These are phyloP conservation scores for Trametes polyzona DNA, from an alignment of 1,284 basidiomycete genomes.

Conservation along the genomic window DNA sequence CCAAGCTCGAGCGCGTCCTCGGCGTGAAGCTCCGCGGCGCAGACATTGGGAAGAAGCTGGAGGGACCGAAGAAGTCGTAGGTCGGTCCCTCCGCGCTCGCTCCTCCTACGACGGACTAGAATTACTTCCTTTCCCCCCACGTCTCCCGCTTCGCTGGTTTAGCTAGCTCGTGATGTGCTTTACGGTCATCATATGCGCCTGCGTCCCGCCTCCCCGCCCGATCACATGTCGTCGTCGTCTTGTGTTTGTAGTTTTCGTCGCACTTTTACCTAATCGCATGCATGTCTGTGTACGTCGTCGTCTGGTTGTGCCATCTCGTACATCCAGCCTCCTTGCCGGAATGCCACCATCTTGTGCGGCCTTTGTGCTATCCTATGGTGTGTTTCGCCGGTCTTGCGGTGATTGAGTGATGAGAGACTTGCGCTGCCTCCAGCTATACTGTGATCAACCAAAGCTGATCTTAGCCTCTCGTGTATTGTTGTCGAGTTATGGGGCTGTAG, in stretches of 20 bases:
- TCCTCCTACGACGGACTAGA: conserved; percentile 20
- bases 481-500: not conserved
- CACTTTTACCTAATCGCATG: conserved; percentile 24
- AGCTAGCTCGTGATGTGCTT: too few relatives aligned
- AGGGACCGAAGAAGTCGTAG: conserved; percentile 74
- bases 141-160: too few relatives aligned
- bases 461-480: too few relatives aligned
- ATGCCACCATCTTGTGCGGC: not conserved
- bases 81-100: conserved; percentile 35
- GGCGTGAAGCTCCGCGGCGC: conserved; percentile 89
- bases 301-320: not conserved
- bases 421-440: too few relatives aligned
- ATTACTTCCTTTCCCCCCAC: too few relatives aligned
- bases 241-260: conserved; percentile 27
- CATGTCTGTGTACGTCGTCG: conserved; percentile 16
- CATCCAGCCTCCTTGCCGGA: not conserved
- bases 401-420: too few relatives aligned
- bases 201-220: not conserved
- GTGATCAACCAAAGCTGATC: too few relatives aligned
- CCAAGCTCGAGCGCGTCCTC: conserved; percentile 90
- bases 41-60: conserved; percentile 84
- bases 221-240: conserved; percentile 12
- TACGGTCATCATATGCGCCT: not conserved
- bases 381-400: too few relatives aligned
- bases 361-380: too few relatives aligned